phyloP scores from a whole-genome alignment of 495 filamentous ascomycete species.

The Friedmanniomyces simplex region DNA sequence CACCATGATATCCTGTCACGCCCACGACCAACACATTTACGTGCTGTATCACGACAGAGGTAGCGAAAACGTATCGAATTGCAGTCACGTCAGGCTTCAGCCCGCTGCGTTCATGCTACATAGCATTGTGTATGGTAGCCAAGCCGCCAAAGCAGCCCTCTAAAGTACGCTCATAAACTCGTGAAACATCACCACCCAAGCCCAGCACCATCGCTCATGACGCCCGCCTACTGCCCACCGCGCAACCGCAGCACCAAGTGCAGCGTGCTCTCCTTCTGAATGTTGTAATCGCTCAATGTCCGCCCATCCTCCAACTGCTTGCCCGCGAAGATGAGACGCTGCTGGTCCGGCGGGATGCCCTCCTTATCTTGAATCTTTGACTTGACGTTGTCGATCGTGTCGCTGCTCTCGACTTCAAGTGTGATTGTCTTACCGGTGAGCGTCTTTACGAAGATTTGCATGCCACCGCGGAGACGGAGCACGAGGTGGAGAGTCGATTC shows the following conservation, averaged over 20 bases:
- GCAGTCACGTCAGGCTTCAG: neutral
- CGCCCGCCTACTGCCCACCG: conserved; percentile 49
- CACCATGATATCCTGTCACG: neutral
- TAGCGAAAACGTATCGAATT: neutral
- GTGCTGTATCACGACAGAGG: neutral
- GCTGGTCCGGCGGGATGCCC: conserved; percentile 88
- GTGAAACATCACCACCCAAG: neutral
- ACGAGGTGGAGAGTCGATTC: conserved; percentile 61
- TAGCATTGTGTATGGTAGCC: neutral
- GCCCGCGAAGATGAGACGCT: conserved; percentile 90
- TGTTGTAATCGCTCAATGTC: conserved; percentile 97
- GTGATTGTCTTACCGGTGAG: conserved; percentile 65
- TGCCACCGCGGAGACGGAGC: conserved; percentile 62
- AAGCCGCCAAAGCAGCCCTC: neutral
- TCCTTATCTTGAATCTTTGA: conserved; percentile 81
- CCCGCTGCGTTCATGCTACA: conserved; percentile 1
- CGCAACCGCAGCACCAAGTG: conserved; percentile 94
- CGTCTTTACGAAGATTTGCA: conserved; percentile 68
- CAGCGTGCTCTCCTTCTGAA: conserved; percentile 97
- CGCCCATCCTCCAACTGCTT: conserved; percentile 89
- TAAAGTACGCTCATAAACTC: conserved; percentile 10
- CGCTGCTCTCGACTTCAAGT: conserved; percentile 56
- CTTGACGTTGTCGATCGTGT: conserved; percentile 47
- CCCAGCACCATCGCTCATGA: neutral
- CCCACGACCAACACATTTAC: neutral